A percentile compares a stretch with the other conserved stretches of the same genome.
phyloP scores from a whole-genome alignment of 169 alveolate genomes.

The Plasmodium gonderi region DNA sequence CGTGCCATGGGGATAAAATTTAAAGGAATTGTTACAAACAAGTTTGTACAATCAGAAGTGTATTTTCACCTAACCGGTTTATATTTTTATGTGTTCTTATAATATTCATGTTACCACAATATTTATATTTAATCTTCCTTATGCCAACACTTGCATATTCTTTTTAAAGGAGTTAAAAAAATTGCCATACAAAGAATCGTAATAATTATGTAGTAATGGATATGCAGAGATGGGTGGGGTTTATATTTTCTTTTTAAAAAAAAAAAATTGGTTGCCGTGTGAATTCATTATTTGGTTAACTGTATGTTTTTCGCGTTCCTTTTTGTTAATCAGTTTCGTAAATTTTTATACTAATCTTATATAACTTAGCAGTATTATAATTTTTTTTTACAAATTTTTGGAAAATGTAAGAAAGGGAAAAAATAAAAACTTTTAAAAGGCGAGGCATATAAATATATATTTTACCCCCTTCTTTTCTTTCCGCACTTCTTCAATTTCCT shows the following conservation, averaged over 20 bases:
- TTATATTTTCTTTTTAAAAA: too few relatives aligned
- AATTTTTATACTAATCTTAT: neutral
- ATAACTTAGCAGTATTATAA: neutral
- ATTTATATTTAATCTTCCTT: neutral
- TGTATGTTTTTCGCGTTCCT: neutral
- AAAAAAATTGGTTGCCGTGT: too few relatives aligned
- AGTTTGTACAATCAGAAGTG: neutral
- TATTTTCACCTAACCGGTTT: neutral
- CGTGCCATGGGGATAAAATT: neutral
- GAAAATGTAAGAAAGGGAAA: neutral
- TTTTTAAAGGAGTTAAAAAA: neutral
- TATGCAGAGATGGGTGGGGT: too few relatives aligned
- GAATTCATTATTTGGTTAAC: neutral
- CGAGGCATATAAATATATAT: neutral
- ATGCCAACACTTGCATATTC: neutral
- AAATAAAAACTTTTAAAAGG: neutral
- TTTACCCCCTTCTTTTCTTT: neutral
- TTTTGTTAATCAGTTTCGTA: neutral
- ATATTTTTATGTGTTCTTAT: neutral
- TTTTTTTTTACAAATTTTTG: neutral
- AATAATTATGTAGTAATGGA: too few relatives aligned
- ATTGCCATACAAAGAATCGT: neutral
- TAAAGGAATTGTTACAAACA: neutral
- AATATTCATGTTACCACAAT: neutral
- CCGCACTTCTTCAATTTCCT: too few relatives aligned